A percentile compares a stretch with the other conserved stretches of the same genome.
Evolutionary conservation across 2,329 filamentous ascomycete genomes (phyloP).

Genomic region (Alternaria sp.): DNA sequence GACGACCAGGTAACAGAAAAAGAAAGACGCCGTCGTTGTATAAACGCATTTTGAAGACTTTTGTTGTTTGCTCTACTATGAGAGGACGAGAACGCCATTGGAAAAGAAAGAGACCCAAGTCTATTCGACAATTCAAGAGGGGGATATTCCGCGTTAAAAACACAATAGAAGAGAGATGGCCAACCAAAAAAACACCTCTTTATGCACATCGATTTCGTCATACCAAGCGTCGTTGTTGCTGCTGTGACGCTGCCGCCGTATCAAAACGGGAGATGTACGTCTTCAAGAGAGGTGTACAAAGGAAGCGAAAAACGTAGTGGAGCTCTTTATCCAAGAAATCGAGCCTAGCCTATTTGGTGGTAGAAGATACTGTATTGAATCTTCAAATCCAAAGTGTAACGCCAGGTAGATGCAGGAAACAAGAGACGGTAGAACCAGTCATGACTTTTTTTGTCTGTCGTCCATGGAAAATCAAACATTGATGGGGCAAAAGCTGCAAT

Average conservation of each 20-base stretch:
- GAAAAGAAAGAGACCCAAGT: conserved; percentile 16
- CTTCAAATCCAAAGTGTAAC: conserved; percentile 27
- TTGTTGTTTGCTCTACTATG: conserved; percentile 29
- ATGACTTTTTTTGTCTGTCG: conserved; percentile 32
- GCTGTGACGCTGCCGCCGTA: conserved; percentile 12
- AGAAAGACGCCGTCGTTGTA: conserved; percentile 10
- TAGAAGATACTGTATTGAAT: conserved; percentile 21
- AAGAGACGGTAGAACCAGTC: conserved; percentile 24
- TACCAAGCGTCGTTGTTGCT: conserved; percentile 32
- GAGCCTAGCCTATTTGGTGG: conserved; percentile 20
- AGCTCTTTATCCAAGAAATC: conserved; percentile 35
- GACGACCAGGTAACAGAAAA: neutral
- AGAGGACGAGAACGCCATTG: conserved; percentile 26
- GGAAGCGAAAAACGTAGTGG: conserved; percentile 27
- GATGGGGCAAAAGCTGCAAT: conserved; percentile 31
- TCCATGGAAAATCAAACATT: conserved; percentile 23
- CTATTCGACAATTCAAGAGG: conserved; percentile 27
- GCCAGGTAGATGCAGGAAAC: conserved; percentile 35
- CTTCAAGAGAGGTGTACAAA: conserved; percentile 37
- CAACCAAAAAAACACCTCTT: conserved; percentile 41
- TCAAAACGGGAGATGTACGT: conserved; percentile 41
- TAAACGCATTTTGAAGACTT: conserved; percentile 24
- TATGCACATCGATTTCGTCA: conserved; percentile 47
- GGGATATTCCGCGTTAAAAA: conserved; percentile 34
- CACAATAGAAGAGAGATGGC: conserved; percentile 18